Conservation (phyloP, 805 yeast genomes). For the Saccharomycopsis vini region DNA sequence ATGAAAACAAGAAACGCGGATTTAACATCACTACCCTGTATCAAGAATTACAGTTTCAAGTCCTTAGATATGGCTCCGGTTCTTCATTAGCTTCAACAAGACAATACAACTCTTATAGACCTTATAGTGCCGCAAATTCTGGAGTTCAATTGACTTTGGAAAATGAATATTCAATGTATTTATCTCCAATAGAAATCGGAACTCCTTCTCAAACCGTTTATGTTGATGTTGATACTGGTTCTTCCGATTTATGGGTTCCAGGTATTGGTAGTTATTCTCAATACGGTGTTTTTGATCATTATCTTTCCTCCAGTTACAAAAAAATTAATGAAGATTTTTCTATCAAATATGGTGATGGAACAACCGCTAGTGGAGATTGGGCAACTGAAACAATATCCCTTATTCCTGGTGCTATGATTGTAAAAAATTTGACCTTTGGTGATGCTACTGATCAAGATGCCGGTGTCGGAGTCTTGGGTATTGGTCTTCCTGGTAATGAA, state of each 20-base stretch:
- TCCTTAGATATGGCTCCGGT: constrained; percentile 8
- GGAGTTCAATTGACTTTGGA: constrained; percentile 12
- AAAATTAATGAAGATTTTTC: constrained; percentile 27
- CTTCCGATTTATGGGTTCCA: constrained; percentile 27
- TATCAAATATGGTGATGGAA: constrained; percentile 40
- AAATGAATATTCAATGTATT: constrained; percentile 14
- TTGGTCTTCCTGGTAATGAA: constrained; percentile 16
- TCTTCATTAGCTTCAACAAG: background rate
- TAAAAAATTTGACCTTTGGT: constrained; percentile 15
- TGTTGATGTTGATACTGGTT: constrained; percentile 27
- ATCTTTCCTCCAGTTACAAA: constrained; percentile 28
- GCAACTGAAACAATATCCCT: constrained; percentile 11
- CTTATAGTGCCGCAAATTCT: constrained; percentile 1
- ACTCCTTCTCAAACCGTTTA: constrained; percentile 22
- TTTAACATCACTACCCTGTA: too few species aligned
- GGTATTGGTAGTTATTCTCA: constrained; percentile 10
- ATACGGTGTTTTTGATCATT: constrained; percentile 32
- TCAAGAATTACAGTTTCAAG: too few species aligned
- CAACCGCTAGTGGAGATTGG: constrained; percentile 46
- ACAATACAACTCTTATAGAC: background rate
- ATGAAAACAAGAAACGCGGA: too few species aligned
- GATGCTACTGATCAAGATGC: constrained; percentile 17
- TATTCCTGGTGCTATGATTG: background rate
- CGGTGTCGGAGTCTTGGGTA: constrained; percentile 14
- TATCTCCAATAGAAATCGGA: constrained; percentile 26